Evolutionary conservation across 495 filamentous ascomycete species (phyloP).

Genomic region (Podospora conica): DNA sequence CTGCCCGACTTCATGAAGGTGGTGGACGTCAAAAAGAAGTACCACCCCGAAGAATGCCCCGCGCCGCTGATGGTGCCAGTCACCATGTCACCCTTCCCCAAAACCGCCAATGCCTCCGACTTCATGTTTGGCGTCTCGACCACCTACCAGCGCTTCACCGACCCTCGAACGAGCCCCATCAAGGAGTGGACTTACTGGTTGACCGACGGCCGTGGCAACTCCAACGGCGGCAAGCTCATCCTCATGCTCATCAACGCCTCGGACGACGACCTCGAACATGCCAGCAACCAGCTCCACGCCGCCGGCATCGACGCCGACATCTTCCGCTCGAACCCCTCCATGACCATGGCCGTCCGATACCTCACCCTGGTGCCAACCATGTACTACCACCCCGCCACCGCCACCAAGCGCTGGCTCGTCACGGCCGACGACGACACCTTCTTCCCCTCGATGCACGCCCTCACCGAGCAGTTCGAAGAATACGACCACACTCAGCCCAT

Average conservation of each 20-base stretch:
- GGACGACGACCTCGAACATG: slow-evolving; percentile 37
- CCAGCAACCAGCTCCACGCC: slow-evolving; percentile 32
- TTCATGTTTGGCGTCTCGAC: slow-evolving; percentile 50
- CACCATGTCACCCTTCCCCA: slow-evolving; percentile 40
- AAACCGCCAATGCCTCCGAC: slow-evolving; percentile 40
- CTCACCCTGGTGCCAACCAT: slow-evolving; percentile 49
- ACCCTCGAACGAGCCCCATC: slow-evolving; percentile 36
- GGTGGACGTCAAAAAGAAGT: slow-evolving; percentile 40
- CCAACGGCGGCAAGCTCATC: slow-evolving; percentile 44
- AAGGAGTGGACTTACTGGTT: slow-evolving; percentile 47
- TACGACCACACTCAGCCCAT: slow-evolving; percentile 53
- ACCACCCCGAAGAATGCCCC: slow-evolving; percentile 36
- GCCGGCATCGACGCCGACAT: slow-evolving; percentile 60
- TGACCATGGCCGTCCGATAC: slow-evolving; percentile 55
- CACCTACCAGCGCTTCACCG: slow-evolving; percentile 40
- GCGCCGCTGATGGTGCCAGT: slow-evolving; percentile 44
- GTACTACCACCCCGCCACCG: slow-evolving; percentile 45
- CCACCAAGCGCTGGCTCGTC: slow-evolving; percentile 57
- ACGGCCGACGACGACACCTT: slow-evolving; percentile 73
- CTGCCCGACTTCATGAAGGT: slow-evolving; percentile 38
- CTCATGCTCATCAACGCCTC: slow-evolving; percentile 39
- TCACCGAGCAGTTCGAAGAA: slow-evolving; percentile 42
- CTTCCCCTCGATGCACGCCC: slow-evolving; percentile 58
- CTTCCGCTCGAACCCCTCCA: slow-evolving; percentile 50
- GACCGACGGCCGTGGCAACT: slow-evolving; percentile 42